Conservation (phyloP, 2,329 filamentous ascomycete species). For the Trichoderma sp. region DNA sequence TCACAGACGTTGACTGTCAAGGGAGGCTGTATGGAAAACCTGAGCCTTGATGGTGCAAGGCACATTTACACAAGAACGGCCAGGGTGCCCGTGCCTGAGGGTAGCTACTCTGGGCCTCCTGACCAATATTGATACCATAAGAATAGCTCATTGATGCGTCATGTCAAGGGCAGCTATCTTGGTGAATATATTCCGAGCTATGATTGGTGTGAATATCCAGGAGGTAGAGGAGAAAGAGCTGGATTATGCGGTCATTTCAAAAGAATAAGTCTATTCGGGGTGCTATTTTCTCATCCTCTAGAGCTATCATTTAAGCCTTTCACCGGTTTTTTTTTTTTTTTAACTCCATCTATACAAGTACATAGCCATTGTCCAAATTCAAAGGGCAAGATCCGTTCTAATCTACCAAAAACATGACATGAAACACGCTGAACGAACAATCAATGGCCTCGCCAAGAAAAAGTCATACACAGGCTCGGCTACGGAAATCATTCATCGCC, state of each 20-base stretch:
- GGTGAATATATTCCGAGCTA: neutral
- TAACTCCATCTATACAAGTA: neutral
- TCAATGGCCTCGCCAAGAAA: neutral
- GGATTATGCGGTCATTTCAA: neutral
- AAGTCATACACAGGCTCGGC: neutral
- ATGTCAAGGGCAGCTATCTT: neutral
- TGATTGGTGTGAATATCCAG: neutral
- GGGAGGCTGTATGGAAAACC: slow-evolving; percentile 49
- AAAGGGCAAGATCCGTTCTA: neutral
- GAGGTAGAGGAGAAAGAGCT: neutral
- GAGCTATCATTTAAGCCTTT: neutral
- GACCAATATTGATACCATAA: neutral
- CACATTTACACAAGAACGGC: slow-evolving; percentile 54
- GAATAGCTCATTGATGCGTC: neutral
- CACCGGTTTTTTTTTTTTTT: neutral
- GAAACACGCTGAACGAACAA: neutral
- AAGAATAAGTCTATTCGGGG: neutral
- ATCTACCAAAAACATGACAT: neutral
- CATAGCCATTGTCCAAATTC: neutral
- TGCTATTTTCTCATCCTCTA: neutral
- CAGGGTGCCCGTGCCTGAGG: slow-evolving; percentile 49
- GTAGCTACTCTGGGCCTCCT: slow-evolving; percentile 35
- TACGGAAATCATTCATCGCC: slow-evolving; percentile 40
- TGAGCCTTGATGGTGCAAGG: slow-evolving; percentile 45
- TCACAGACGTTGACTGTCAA: slow-evolving; percentile 49